A percentile compares a stretch with the other conserved stretches of the same genome.
These are phyloP conservation scores for Hymenoscyphus albidus DNA, from an alignment of 2,329 filamentous ascomycete genomes.

Conservation along the genomic window DNA sequence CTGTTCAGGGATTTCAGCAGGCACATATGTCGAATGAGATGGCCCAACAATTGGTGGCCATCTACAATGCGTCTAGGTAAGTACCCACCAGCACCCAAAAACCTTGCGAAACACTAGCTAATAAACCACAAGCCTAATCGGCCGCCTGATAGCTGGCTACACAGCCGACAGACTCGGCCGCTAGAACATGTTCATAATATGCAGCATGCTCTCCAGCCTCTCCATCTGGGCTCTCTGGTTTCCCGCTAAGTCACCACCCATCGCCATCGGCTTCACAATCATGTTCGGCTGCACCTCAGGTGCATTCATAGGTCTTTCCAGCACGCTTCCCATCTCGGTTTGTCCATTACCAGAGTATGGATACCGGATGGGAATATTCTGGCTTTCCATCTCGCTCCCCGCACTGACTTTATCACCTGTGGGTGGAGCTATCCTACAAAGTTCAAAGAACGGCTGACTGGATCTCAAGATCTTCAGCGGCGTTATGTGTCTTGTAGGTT, in stretches of 20 bases:
- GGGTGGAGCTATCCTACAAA: constrained; percentile 8
- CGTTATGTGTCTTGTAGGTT: constrained; percentile 8
- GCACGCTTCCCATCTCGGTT: constrained; percentile 3
- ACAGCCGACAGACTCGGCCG: constrained; percentile 21
- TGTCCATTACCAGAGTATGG: constrained; percentile 12
- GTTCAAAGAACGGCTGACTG: neutral
- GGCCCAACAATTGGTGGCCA: constrained; percentile 23
- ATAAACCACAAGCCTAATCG: constrained; percentile 15
- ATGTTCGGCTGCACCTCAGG: constrained; percentile 34
- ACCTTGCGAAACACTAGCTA: neutral
- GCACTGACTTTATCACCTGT: constrained; percentile 8
- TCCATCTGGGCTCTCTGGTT: constrained; percentile 4
- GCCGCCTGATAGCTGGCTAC: constrained; percentile 21
- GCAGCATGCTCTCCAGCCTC: neutral
- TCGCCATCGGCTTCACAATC: constrained; percentile 28
- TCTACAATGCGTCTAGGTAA: constrained; percentile 20
- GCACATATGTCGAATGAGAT: constrained; percentile 13
- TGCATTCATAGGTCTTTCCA: constrained; percentile 25
- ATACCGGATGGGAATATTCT: constrained; percentile 7
- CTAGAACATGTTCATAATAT: constrained; percentile 22
- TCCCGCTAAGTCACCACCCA: neutral
- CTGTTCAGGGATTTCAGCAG: neutral
- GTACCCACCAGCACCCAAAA: neutral
- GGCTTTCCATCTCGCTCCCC: constrained; percentile 4
- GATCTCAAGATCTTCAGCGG: constrained; percentile 13